Evolutionary conservation across 768 basidiomycete species (phyloP).

Genomic region (Pulveroboletus ravenelii): DNA sequence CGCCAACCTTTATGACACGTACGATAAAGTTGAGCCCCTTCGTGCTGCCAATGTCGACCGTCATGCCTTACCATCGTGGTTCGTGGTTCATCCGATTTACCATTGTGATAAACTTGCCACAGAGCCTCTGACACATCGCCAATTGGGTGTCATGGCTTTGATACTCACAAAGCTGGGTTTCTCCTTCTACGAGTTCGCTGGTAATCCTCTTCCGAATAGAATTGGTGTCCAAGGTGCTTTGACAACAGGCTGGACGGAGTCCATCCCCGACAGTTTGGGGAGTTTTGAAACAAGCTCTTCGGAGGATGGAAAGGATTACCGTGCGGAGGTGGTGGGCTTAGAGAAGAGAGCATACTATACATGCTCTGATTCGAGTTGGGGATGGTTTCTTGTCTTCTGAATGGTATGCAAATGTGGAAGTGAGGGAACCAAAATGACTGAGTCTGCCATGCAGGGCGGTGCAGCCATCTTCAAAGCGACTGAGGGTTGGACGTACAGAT

Average conservation of each 20-base stretch:
- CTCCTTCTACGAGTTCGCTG: constrained; percentile 31
- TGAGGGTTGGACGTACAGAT: constrained; percentile 63
- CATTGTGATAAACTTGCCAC: constrained; percentile 5
- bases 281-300: constrained; percentile 6
- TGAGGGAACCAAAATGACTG: background rate
- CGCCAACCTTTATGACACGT: constrained; percentile 26
- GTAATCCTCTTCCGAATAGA: constrained; percentile 1
- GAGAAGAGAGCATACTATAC: constrained; percentile 54
- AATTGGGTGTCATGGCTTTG: constrained; percentile 52
- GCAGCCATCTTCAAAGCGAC: constrained; percentile 64
- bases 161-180: constrained; percentile 51
- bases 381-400: constrained; percentile 76
- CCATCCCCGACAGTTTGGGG: constrained; percentile 2
- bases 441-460: constrained; percentile 43
- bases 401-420: constrained; percentile 37
- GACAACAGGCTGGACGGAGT: background rate
- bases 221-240: background rate
- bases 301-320: constrained; percentile 17
- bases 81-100: constrained; percentile 20
- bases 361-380: constrained; percentile 54
- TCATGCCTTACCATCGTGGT: constrained; percentile 14
- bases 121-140: constrained; percentile 47
- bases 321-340: constrained; percentile 22
- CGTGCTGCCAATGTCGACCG: background rate
- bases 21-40: background rate